Base-by-base conservation (phyloP, 306 rosid genomes). In the Rosa persica region DNA sequence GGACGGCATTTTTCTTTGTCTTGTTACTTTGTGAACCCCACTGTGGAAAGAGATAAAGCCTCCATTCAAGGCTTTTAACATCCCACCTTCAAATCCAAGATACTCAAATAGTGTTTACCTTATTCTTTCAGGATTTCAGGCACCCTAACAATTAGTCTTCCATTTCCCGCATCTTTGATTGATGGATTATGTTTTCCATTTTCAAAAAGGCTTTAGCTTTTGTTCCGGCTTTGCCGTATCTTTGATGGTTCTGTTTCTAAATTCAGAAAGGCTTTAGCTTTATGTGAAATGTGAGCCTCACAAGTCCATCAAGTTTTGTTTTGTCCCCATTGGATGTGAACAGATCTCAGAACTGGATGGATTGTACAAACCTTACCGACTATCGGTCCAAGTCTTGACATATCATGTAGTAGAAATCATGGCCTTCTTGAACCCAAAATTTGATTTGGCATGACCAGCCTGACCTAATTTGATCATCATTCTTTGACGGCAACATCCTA, bases 1-100 rank as follows among this genome's bases (percentile, higher is more conserved):
- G 44, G 62, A 8, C 19, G 62, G 6, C 44, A 64, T 64, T 8
- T 25, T 5, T 12, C 57, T 13, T 52, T 38, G 65, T 49, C 76
- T 38, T 73, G 66, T 73, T 38, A 15, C 66, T 73, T 36, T 46
- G 22, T 36, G 76, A 40, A 75, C 72, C 66, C 66, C 72, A 44
- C 76, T 58, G 67, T 34, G 23, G 67, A 74, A 22, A 9, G 4
- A 68, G 75, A 75, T 36, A 58, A 80, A 76, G 17, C 42, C 36
- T 44, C 36, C 55, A 70, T 72, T 46, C 9, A 38, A n/a, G 30
- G 54, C 52, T 69, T 69, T 43, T 62, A 30, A 62, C 68, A 62
- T 62, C 62, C 36, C 30, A 13, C 42, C 42, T 65, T 7, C 2
- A 39, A 25, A 61, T 61, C 39, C 19, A 25, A 61, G 2, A 5